Conservation (phyloP, 306 rosid species). For the Dalbergia cochinchinensis region DNA sequence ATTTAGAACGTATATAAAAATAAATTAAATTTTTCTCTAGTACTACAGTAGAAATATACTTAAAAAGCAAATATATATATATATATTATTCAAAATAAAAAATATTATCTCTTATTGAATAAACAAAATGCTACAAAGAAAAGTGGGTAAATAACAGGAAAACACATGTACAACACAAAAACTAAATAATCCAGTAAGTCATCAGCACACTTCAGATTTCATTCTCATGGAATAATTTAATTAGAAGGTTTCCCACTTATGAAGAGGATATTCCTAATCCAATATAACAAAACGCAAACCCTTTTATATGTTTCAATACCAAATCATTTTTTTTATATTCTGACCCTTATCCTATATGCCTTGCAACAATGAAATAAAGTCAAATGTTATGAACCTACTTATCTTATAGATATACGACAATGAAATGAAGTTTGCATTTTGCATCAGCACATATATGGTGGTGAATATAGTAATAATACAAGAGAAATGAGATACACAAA, state of each 20-base stretch:
- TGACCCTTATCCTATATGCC: slow-evolving; percentile 30
- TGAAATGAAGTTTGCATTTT: not conserved
- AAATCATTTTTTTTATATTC: slow-evolving; percentile 15
- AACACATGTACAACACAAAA: not conserved
- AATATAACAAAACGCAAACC: slow-evolving; percentile 1
- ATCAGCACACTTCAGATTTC: slow-evolving; percentile 34
- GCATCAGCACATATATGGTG: not conserved
- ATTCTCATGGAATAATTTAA: slow-evolving; percentile 1
- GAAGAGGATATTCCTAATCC: slow-evolving; percentile 38
- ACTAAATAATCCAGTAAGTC: slow-evolving; percentile 18
- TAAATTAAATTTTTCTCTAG: too few species aligned
- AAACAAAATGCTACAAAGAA: too few species aligned
- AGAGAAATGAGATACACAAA: not conserved
- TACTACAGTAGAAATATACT: too few species aligned
- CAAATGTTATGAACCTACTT: not conserved
- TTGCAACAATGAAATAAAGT: slow-evolving; percentile 3
- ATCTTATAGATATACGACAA: not conserved
- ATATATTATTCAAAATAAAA: too few species aligned
- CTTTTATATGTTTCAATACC: not conserved
- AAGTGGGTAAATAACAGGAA: not conserved
- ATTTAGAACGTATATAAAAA: not conserved
- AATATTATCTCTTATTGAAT: too few species aligned
- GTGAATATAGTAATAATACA: not conserved
- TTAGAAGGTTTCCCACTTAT: slow-evolving; percentile 20
- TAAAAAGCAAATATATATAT: not conserved